Evolutionary conservation across 129 eudicot genomes (phyloP), one percentile per base, ranked within the genome.

Genomic region (Chrysanthemum seticuspe): DNA sequence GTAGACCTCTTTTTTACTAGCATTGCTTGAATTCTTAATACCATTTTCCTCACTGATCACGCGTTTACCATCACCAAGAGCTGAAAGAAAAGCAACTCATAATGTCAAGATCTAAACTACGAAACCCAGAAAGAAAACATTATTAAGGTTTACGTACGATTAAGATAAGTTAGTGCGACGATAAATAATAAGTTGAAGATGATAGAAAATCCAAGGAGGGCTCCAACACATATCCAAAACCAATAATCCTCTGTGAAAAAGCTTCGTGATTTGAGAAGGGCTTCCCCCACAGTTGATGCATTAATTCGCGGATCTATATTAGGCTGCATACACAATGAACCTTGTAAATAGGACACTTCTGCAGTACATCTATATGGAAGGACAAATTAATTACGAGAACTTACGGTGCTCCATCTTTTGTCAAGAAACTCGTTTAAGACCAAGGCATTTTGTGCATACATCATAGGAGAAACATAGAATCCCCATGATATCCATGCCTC

Each of bases 401-500:
- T 79, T 79, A 85, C 89, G 12, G 36, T 67, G 23, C 89, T 85
- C 89, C 89, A 85, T 75, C 89, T 72, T 62, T 82, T 62, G 66
- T 79, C 89, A 56, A 85, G 87, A 65, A 82, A 79, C 57, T 85
- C 89, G 70, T 82, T 85, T 56, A 79, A 29, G 23, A 82, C 86
- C 71, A 85, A 67, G 10, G 89, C 89, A 64, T 85, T 82, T 23
- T 82, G 89, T n/a, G 80, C 89, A 82, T 85, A 85, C 89, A 85
- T 85, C 83, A 85, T 79, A 55, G 89, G 89, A 64, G 89, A 85
- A 52, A 45, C 73, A 69, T 82, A 85, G 62, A 82, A 85, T 66
- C 84, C 87, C 89, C 89, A 85, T 69, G 74, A 51, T 68, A 79
- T 76, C 89, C 89, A 85, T 56, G 74, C 65, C 78, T 71, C 61